Evolutionary conservation across 1,284 basidiomycete genomes (phyloP), one percentile per base, ranked within the genome.

Genomic region (Apiotrichum veenhuisii): DNA sequence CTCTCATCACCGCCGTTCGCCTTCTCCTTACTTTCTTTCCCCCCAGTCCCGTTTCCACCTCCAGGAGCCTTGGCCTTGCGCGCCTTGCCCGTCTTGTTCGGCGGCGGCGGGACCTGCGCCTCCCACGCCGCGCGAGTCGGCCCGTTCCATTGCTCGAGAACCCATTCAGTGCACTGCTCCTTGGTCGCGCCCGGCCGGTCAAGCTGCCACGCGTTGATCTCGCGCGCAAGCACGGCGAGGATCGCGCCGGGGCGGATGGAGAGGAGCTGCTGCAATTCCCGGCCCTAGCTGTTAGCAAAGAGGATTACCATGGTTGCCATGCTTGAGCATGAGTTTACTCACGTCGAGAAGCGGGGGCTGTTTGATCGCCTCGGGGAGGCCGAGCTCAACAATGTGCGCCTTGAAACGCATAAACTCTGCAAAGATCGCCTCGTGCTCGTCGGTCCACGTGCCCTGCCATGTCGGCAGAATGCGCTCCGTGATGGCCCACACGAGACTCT

Each of bases 181-280:
- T 83, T 83, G 1, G 83, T 83, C 0, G 80, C 81, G 2, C 79
- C 67, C 0, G 91, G 89, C 70, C 91, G 78, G 37, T 84, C 85
- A 14, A 96, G 81, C 70, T 93, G 91, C 89, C 90, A 95, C 59
- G 85, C 83, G 23, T 89, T 72, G 41, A 95, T 81, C 38, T 80
- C 82, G 20, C 80, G 76, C n/a, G 89, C 79, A 20, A 87, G 81
- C 25, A 80, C 74, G 27, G 83, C 81, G 8, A 86, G 83, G 84
- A 89, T 87, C 2, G 83, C 82, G 1, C 90, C 89, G 1, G 86
- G 82, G 60, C 80, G 82, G 3, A 78, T 76, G 11, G 78, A 80
- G 10, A 94, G 79, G 5, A 84, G 71, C 25, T 77, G 63, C 8
- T 83, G 78, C 43, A 92, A 79, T 51, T 87, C 83, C 44, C 81